Evolutionary conservation across 371 early-diverging fungal genomes (phyloP).

Genomic region (Mortierella sp.): DNA sequence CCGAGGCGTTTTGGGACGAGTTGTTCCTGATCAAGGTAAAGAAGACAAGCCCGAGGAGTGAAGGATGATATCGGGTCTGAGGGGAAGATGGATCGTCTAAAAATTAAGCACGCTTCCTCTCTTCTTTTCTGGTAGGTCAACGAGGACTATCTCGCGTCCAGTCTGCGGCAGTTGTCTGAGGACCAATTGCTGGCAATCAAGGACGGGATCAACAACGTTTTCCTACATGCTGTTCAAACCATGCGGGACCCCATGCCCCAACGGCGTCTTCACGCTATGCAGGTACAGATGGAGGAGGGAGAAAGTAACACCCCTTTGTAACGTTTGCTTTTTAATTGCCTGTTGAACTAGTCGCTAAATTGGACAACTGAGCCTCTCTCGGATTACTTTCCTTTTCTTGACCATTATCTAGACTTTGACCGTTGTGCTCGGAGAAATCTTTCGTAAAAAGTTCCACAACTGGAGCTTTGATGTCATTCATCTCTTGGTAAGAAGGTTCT

Average conservation of each 20-base stretch:
- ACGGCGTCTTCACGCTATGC: conserved; percentile 52
- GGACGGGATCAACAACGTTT: conserved; percentile 58
- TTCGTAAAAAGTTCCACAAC: conserved; percentile 65
- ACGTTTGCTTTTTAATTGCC: neutral
- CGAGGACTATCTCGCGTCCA: conserved; percentile 48
- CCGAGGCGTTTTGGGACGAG: conserved; percentile 64
- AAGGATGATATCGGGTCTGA: neutral
- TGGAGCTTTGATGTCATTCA: conserved; percentile 69
- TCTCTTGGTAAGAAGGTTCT: conserved; percentile 44
- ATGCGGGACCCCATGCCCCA: conserved; percentile 53
- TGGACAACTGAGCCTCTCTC: neutral
- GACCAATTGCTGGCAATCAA: conserved; percentile 60
- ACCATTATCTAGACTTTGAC: conserved; percentile 52
- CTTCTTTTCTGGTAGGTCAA: conserved; percentile 58
- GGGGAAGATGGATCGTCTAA: neutral
- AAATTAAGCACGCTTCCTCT: neutral
- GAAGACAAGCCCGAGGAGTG: neutral
- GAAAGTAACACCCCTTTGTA: neutral
- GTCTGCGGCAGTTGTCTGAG: conserved; percentile 59
- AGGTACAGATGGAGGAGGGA: conserved; percentile 22
- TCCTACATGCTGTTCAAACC: conserved; percentile 53
- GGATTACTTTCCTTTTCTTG: neutral
- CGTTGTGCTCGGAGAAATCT: conserved; percentile 63
- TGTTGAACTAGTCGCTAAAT: neutral
- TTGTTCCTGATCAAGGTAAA: conserved; percentile 60